Evolutionary conservation across 495 filamentous ascomycete genomes (phyloP), one percentile per base, ranked within the genome.

Genomic region (Aspergillus ellipticus): DNA sequence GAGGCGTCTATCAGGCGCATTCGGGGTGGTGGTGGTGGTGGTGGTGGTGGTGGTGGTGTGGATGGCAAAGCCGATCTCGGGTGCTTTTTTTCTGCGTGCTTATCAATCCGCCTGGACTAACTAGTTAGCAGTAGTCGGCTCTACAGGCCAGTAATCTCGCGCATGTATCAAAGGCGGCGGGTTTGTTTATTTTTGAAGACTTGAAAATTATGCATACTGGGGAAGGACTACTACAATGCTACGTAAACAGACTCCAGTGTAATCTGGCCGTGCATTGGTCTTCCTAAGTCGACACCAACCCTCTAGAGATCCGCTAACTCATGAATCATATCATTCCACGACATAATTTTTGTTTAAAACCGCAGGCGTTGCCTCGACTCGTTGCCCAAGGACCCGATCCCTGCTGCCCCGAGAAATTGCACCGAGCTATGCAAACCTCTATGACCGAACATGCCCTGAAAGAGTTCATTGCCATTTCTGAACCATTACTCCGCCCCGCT

Each of bases 401-500:
- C n/a, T 9, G 13, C 13, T 8, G 13, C n/a, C 35, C 47, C 35
- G 46, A 13, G 8, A 49, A n/a, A 13, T 39, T n/a, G 42, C 42
- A 45, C 42, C 50, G 19, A 20, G 41, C 39, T 28, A 31, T 43
- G 24, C n/a, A 37, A n/a, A 29, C 22, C 28, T 48, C 24, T 16
- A 48, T 47, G 11, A 11, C 13, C 43, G 16, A 16, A 24, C 24
- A 24, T 45, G 16, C 1, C 17, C 4, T 24, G 35, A 45, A 41
- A 4, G 9, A n/a, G 37, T 47, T 21, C 50, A 89, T 62, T 74
- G 74, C 90, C 90, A 95, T 74, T 95, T 96, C 66, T 96, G 92
- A 51, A 97, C 89, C 31, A 92, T 86, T 5, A 88, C 89, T 21
- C 92, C 92, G 39, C 85, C 85, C 15, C 85, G 74, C 70, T 91